Base-by-base conservation (phyloP, 257 asterid genomes). In the Eucommia ulmoides region DNA sequence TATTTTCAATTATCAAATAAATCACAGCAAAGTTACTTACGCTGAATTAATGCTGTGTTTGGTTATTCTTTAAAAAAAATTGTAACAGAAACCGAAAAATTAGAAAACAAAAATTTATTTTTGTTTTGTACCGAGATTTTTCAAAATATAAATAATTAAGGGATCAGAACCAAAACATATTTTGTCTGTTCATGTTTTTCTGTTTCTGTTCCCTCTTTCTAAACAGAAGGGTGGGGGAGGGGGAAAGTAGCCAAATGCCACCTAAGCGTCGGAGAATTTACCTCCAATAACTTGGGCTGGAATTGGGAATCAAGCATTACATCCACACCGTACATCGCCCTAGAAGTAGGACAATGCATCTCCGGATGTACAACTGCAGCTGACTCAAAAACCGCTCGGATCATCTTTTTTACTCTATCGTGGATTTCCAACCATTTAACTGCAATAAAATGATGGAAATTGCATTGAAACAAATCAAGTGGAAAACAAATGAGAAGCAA, bases 261-360 rank as follows among this genome's bases (percentile, higher is more conserved):
- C 38, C 12, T 29, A 5, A 12, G 38, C 38, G 12, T 5, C 38
- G 38, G 7, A 29, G 55, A 19, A 17, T 69, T 14, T 22, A 89
- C 94, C 98, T 89, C 98, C 63, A 89, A 56, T 61, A 89, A 58
- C 64, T 85, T 85, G 49, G 98, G 96, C 74, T 74, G 81, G 55
- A 74, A 89, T 41, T 68, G 45, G 57, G 53, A 20, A 65, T 83
- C 91, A 29, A 89, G 81, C 96, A 89, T 89, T 72, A 89, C 94
- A 73, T 89, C 98, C 42, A 89, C 77, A 20, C 96, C 98, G 66
- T 85, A 89, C 74, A 85, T 89, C 56, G 98, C 94, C 75, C 96
- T 75, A 24, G 98, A 85, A 26, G 65, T 85, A 45, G 82, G 78
- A 50, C 80, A 74, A 41, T 82, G 94, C 93, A 89, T 85, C 77